Percentiles rank a stretch among this genome's conserved stretches.
phyloP scores from a whole-genome alignment of 371 early-diverging fungal species.

The Apophysomyces trapeziformis region DNA sequence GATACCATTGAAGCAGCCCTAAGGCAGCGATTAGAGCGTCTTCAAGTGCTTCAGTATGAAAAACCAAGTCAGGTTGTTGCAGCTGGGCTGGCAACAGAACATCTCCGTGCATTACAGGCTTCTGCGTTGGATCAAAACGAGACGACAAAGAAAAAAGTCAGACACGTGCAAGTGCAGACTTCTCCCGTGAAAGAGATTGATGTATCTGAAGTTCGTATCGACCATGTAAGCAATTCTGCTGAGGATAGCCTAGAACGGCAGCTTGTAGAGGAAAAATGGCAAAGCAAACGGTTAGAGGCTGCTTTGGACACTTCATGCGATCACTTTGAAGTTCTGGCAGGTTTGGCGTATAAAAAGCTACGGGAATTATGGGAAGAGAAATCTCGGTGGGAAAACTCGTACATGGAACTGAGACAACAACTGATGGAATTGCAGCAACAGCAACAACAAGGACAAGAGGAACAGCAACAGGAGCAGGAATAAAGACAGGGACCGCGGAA shows the following conservation, averaged over 20 bases:
- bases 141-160: constrained; percentile 5
- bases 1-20: constrained; percentile 40
- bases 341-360: constrained; percentile 57
- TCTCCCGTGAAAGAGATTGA: constrained; percentile 11
- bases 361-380: constrained; percentile 57
- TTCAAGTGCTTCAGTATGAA: constrained; percentile 22
- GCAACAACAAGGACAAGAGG: not conserved
- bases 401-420: constrained; percentile 29
- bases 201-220: constrained; percentile 2
- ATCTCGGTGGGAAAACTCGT: constrained; percentile 41
- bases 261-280: constrained; percentile 47
- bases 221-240: not conserved
- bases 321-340: constrained; percentile 57
- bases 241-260: constrained; percentile 34
- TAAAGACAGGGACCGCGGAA: too few relatives aligned
- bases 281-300: constrained; percentile 44
- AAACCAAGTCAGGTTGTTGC: constrained; percentile 45
- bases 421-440: not conserved
- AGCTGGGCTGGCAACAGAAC: constrained; percentile 39
- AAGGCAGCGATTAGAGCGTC: constrained; percentile 36
- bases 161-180: constrained; percentile 29
- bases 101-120: constrained; percentile 38
- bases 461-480: too few relatives aligned
- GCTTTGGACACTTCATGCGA: constrained; percentile 53
- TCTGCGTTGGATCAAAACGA: constrained; percentile 4